Evolutionary conservation across 192 early-diverging fungal species (phyloP), one percentile per base, ranked within the genome.

Genomic region (Gonapodya prolifera): DNA sequence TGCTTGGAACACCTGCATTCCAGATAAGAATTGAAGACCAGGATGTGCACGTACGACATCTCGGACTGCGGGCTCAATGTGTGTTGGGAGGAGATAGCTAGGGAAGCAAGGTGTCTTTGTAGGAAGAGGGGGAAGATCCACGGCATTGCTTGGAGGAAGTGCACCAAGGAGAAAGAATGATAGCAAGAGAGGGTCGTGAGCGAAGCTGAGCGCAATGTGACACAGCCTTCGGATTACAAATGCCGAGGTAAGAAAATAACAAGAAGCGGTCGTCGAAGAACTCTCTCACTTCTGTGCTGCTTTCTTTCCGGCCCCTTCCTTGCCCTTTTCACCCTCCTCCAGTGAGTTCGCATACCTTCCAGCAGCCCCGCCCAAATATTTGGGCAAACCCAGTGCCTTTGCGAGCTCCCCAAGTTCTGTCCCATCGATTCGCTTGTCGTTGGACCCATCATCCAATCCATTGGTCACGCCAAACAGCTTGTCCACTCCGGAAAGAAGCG

Each of bases 31-130:
- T 80, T 92, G 90, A 29, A 98, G 85, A 16, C 93, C 96, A 34
- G 91, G 93, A 79, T 98, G 94, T 75, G 92, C 89, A 70, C 90
- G 85, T 29, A 94, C 85, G n/a, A 98, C 87, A 77, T 98, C 95
- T 81, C 45, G 45, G 23, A 61, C 45, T 61, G 45, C 45, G 45
- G 45, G 45, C 45, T 61, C 45, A 61, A 61, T 23, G 23, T 61
- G 45, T 23, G 23, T 16, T 16, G 45, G 45, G 23, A 61, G 45
- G 45, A 61, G 45, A 23, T 61, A 23, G 8, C 8, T 61, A 16
- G 45, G 45, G 45, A 61, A 61, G 8, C 8, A 61, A 16, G 45
- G 45, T 16, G 45, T 61, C 23, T 8, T 16, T 16, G 8, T 23
- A 23, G 45, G 45, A 16, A 61, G 45, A 16, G 45, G 45, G 8